phyloP scores from a whole-genome alignment of 139 green algal genomes.

The Chlamydomonas asymmetrica region DNA sequence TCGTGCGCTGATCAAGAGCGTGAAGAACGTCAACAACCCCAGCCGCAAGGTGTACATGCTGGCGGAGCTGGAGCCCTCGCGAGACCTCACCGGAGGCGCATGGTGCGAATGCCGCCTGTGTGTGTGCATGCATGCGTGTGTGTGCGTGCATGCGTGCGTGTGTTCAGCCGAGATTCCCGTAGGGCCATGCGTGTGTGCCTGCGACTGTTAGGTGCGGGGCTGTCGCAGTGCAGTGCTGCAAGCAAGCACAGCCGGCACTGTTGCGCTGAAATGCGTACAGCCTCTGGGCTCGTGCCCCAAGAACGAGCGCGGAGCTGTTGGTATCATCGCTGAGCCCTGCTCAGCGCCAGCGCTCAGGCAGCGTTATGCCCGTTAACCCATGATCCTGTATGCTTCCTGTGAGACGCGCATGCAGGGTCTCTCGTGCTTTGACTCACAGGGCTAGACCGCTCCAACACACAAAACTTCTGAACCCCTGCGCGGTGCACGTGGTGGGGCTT shows the following conservation, averaged over 20 bases:
- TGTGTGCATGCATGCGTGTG: not conserved
- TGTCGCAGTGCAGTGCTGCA: too few relatives aligned
- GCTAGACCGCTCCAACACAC: conserved; percentile 4
- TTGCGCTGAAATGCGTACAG: not conserved
- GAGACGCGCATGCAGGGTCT: too few relatives aligned
- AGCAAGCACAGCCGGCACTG: not conserved
- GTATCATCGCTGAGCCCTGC: too few relatives aligned
- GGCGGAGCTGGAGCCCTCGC: conserved; percentile 82
- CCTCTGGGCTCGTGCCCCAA: too few relatives aligned
- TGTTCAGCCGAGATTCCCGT: not conserved
- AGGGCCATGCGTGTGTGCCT: too few relatives aligned
- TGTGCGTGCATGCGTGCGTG: not conserved
- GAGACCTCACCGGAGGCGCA: conserved; percentile 93
- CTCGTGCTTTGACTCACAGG: too few relatives aligned
- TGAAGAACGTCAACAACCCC: conserved; percentile 80
- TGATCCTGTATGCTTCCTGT: too few relatives aligned
- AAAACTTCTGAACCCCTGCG: too few relatives aligned
- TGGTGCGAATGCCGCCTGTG: conserved; percentile 62
- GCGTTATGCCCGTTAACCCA: too few relatives aligned
- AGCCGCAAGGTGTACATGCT: conserved; percentile 92
- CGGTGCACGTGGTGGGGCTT: too few relatives aligned
- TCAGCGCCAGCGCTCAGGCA: too few relatives aligned
- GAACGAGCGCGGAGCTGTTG: too few relatives aligned
- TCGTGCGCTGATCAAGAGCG: conserved; percentile 83
- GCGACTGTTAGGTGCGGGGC: conserved; percentile 2